Evolutionary conservation across 2,329 filamentous ascomycete genomes (phyloP).

Genomic region (Ceratocystis ficicola): DNA sequence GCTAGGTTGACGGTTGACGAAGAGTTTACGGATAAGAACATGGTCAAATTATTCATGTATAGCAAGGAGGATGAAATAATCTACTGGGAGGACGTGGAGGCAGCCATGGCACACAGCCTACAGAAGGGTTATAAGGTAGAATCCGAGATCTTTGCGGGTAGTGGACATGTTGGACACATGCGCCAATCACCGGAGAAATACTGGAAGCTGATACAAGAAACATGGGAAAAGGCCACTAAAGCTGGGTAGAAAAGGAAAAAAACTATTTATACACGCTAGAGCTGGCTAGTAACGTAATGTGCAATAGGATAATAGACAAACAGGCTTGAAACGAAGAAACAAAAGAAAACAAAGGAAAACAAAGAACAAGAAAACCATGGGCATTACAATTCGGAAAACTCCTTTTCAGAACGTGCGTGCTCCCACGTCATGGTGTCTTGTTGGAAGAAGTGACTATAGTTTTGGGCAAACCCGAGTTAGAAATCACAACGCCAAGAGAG

Average conservation of each 20-base stretch:
- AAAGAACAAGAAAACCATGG: constrained; percentile 1
- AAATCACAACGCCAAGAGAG: too few species aligned
- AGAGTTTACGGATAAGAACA: constrained; percentile 28
- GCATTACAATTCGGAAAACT: constrained; percentile 12
- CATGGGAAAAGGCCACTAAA: constrained; percentile 16
- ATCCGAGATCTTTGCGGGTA: constrained; percentile 44
- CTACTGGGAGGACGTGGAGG: constrained; percentile 42
- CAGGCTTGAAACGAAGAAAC: neutral
- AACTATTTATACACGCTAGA: neutral
- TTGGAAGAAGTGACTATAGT: constrained; percentile 33
- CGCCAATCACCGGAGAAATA: constrained; percentile 44
- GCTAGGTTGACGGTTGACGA: constrained; percentile 27
- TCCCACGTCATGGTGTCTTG: constrained; percentile 31
- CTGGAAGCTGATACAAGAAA: constrained; percentile 33
- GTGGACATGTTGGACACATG: constrained; percentile 51
- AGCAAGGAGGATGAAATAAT: constrained; percentile 48
- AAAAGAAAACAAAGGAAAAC: constrained; percentile 12
- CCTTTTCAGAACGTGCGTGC: constrained; percentile 12
- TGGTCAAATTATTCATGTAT: constrained; percentile 45
- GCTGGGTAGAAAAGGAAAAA: neutral
- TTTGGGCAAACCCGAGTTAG: constrained; percentile 20
- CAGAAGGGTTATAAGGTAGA: constrained; percentile 39
- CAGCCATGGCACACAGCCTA: constrained; percentile 38
- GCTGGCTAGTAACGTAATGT: neutral
- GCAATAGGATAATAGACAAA: neutral